phyloP scores from a whole-genome alignment of 2,329 filamentous ascomycete species.

The Colletotrichum horii region DNA sequence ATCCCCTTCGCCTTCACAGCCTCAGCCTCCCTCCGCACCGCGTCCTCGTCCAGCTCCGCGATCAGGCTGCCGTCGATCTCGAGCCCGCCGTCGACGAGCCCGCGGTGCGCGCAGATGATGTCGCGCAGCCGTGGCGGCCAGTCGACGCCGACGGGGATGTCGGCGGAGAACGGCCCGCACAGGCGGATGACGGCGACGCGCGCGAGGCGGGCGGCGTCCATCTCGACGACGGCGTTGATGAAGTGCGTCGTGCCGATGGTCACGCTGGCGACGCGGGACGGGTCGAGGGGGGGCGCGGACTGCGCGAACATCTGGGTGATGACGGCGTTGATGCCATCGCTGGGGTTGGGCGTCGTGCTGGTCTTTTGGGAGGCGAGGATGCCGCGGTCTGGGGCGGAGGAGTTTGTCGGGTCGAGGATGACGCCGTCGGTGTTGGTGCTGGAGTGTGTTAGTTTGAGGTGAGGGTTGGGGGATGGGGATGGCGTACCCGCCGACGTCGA shows the following conservation, averaged over 20 bases:
- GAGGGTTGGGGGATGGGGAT: background rate
- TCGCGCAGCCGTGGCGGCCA: constrained; percentile 54
- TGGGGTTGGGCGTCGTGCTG: constrained; percentile 47
- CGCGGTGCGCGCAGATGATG: constrained; percentile 50
- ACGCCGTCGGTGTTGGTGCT: constrained; percentile 29
- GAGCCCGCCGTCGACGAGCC: constrained; percentile 52
- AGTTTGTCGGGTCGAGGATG: constrained; percentile 47
- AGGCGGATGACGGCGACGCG: constrained; percentile 59
- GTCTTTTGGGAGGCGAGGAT: constrained; percentile 55
- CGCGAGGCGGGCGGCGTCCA: constrained; percentile 50
- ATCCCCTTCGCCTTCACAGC: constrained; percentile 42
- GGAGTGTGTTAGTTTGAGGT: background rate
- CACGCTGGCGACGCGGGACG: constrained; percentile 48
- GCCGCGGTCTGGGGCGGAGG: constrained; percentile 39
- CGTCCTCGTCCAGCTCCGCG: constrained; percentile 47
- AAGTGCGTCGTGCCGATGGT: constrained; percentile 64
- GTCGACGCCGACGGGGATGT: constrained; percentile 54
- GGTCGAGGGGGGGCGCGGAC: constrained; percentile 28
- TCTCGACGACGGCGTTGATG: constrained; percentile 62
- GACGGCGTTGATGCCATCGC: constrained; percentile 46
- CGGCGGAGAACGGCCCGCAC: constrained; percentile 56
- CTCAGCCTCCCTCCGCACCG: constrained; percentile 44
- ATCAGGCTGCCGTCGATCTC: constrained; percentile 56
- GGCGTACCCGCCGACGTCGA: background rate
- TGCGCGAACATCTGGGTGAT: constrained; percentile 47